A percentile compares a stretch with the other conserved stretches of the same genome.
These are phyloP conservation scores for Aspergillus flavus DNA, from an alignment of 2,329 filamentous ascomycete species.

Conservation along the genomic window DNA sequence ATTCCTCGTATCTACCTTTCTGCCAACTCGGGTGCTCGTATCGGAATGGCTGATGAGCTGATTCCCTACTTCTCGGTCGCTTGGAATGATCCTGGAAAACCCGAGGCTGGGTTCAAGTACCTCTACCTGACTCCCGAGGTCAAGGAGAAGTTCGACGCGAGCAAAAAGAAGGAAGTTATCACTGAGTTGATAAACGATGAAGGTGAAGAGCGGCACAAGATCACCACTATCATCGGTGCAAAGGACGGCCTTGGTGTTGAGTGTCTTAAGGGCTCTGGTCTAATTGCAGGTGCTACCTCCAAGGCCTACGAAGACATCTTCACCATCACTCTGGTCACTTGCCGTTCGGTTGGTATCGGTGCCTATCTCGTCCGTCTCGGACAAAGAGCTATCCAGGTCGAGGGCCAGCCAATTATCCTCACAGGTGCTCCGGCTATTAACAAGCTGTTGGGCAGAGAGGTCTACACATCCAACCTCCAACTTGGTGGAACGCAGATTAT, in stretches of 20 bases:
- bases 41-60: conserved; percentile 94
- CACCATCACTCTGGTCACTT: conserved; percentile 95
- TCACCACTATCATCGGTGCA: conserved; percentile 87
- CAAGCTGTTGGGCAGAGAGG: conserved; percentile 95
- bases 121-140: conserved; percentile 86
- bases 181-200: conserved; percentile 85
- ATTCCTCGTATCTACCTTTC: conserved; percentile 98
- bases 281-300: conserved; percentile 96
- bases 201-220: conserved; percentile 89
- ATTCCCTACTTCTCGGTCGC: conserved; percentile 97
- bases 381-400: conserved; percentile 97
- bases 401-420: conserved; percentile 97
- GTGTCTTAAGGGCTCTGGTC: conserved; percentile 92
- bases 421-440: conserved; percentile 97
- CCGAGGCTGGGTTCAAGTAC: conserved; percentile 92
- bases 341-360: conserved; percentile 98
- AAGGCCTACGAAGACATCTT: conserved; percentile 98
- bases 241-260: conserved; percentile 98
- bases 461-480: conserved; percentile 98
- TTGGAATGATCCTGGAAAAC: conserved; percentile 83
- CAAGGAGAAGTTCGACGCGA: conserved; percentile 83
- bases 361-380: conserved; percentile 97
- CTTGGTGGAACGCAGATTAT: conserved; percentile 99
- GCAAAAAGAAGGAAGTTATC: conserved; percentile 73
- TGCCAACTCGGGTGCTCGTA: conserved; percentile 96